Conservation (phyloP, 495 filamentous ascomycete species). For the Penicillium paxilli region DNA sequence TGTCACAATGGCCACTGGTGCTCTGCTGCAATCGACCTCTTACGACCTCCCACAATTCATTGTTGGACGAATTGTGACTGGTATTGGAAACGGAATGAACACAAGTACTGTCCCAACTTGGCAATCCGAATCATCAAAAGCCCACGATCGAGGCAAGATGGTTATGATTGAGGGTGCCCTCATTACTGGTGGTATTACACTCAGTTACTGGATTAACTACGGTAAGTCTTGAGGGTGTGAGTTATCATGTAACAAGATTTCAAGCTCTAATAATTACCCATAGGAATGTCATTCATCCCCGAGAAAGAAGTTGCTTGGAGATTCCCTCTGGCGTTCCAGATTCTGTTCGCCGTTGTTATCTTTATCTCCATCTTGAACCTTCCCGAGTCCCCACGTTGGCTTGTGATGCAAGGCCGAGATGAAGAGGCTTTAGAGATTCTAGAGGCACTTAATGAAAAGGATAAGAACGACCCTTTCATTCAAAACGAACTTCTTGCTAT, state of each 20-base stretch:
- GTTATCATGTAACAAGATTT: neutral
- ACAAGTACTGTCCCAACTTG: constrained; percentile 47
- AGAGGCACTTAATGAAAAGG: constrained; percentile 42
- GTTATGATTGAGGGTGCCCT: constrained; percentile 74
- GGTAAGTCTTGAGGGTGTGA: too few species aligned
- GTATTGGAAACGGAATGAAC: constrained; percentile 65
- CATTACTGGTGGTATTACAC: constrained; percentile 65
- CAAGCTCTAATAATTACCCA: neutral
- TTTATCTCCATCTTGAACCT: constrained; percentile 56
- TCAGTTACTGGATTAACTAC: constrained; percentile 74
- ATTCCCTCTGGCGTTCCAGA: constrained; percentile 72
- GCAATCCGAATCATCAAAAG: constrained; percentile 69
- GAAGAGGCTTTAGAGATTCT: constrained; percentile 65
- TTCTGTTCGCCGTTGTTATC: constrained; percentile 62
- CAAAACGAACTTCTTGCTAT: constrained; percentile 53
- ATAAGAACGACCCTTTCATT: constrained; percentile 50
- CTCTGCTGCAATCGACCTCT: constrained; percentile 61
- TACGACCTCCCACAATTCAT: constrained; percentile 63
- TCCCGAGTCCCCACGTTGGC: constrained; percentile 73
- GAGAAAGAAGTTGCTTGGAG: constrained; percentile 62
- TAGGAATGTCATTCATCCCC: constrained; percentile 58
- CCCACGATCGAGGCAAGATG: constrained; percentile 69
- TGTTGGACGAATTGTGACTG: constrained; percentile 64
- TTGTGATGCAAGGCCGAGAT: constrained; percentile 63
- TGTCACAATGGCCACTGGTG: constrained; percentile 64